Evolutionary conservation across 768 basidiomycete genomes (phyloP).

Genomic region (Suillus lakei): DNA sequence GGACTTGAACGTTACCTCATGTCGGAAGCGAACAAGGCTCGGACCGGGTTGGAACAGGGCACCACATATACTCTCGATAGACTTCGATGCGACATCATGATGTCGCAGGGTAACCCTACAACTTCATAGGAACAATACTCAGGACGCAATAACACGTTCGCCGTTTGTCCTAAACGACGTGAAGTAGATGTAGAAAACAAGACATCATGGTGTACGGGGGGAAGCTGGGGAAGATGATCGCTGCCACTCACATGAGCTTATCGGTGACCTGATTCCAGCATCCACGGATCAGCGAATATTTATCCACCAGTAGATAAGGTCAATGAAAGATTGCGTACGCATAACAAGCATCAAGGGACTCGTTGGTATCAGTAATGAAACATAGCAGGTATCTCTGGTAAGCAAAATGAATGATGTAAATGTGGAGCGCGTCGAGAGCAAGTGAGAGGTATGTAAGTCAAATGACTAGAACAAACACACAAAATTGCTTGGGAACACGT

Average conservation of each 20-base stretch:
- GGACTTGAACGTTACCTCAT: no score
- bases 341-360: neutral
- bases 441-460: constrained; percentile 4
- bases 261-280: neutral
- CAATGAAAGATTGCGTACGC: neutral
- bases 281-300: neutral
- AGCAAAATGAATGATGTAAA: constrained; percentile 1
- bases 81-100: neutral
- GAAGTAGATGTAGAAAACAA: neutral
- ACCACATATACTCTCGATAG: no score
- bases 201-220: neutral
- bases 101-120: neutral
- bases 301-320: neutral
- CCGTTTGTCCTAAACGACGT: neutral
- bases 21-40: no score
- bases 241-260: neutral
- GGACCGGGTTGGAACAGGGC: no score
- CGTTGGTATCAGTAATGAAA: neutral
- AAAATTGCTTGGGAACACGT: constrained; percentile 90
- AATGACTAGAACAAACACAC: constrained; percentile 71
- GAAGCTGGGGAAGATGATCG: neutral
- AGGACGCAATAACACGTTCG: neutral
- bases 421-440: neutral
- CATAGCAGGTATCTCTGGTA: constrained; percentile 2
- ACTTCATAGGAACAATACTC: neutral